A percentile compares a stretch with the other conserved stretches of the same genome.
Conservation (phyloP, 1,139 yeast species). For the Hansenula lynferdii region DNA sequence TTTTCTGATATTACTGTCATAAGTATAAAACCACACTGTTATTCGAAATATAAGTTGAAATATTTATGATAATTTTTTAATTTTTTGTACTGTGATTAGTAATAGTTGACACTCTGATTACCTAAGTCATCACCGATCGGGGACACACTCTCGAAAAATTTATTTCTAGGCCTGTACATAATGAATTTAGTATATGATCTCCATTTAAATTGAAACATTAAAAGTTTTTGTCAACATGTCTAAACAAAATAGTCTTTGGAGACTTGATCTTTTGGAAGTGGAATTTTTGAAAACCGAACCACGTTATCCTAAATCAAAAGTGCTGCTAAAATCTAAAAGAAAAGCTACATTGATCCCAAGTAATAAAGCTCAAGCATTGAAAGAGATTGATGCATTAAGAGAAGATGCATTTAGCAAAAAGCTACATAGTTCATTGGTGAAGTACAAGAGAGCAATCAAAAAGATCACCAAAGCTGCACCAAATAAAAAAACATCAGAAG, state of each 20-base stretch:
- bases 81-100: neutral
- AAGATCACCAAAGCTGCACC: constrained; percentile 5
- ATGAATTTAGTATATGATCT: too few species aligned
- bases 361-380: constrained; percentile 10
- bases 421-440: constrained; percentile 15
- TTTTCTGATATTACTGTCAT: too few species aligned
- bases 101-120: neutral
- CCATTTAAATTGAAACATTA: neutral
- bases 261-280: constrained; percentile 14
- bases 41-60: too few species aligned
- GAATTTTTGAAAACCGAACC: constrained; percentile 11
- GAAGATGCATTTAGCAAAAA: constrained; percentile 16
- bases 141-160: neutral
- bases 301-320: constrained; percentile 13
- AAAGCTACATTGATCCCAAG: constrained; percentile 6
- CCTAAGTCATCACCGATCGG: neutral
- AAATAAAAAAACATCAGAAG: constrained; percentile 6
- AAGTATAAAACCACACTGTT: too few species aligned
- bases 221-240: constrained; percentile 3
- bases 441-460: constrained; percentile 14
- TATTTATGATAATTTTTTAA: neutral
- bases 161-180: neutral
- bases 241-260: constrained; percentile 14
- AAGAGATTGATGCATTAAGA: constrained; percentile 13
- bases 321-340: constrained; percentile 10